Conservation (phyloP, 83 land plant genomes). For the Diphasiastrum complanatum region DNA sequence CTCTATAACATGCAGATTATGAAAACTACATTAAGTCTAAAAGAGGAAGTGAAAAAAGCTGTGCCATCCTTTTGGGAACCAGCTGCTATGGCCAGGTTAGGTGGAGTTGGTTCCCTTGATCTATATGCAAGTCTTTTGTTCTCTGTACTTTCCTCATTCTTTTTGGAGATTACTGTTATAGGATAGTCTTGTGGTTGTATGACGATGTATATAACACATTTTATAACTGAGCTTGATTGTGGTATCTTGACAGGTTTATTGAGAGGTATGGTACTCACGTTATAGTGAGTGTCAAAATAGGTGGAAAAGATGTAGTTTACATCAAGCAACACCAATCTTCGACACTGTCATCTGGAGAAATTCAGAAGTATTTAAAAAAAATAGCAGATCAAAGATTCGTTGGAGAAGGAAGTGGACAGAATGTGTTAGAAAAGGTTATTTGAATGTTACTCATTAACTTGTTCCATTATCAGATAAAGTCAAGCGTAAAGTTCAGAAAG, state of each 20-base stretch:
- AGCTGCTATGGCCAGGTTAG: conserved; percentile 38
- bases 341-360: conserved; percentile 47
- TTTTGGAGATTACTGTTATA: background rate
- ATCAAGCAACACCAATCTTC: conserved; percentile 52
- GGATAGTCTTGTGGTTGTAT: too few relatives aligned
- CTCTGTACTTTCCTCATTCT: background rate
- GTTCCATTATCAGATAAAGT: too few relatives aligned
- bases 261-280: conserved; percentile 65
- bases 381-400: conserved; percentile 59
- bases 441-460: too few relatives aligned
- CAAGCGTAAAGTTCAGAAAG: too few relatives aligned
- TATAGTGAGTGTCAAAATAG: conserved; percentile 48
- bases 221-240: too few relatives aligned
- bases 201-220: too few relatives aligned
- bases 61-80: conserved; percentile 62
- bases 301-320: conserved; percentile 64
- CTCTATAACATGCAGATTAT: conserved; percentile 50
- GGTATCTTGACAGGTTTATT: conserved; percentile 46
- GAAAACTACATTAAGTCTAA: conserved; percentile 44
- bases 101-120: background rate
- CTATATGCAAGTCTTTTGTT: background rate
- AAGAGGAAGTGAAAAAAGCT: conserved; percentile 50
- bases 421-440: too few relatives aligned
- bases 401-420: too few relatives aligned
- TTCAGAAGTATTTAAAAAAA: conserved; percentile 50